phyloP scores from a whole-genome alignment of 306 rosid genomes.

The Heteromeles arbutifolia region DNA sequence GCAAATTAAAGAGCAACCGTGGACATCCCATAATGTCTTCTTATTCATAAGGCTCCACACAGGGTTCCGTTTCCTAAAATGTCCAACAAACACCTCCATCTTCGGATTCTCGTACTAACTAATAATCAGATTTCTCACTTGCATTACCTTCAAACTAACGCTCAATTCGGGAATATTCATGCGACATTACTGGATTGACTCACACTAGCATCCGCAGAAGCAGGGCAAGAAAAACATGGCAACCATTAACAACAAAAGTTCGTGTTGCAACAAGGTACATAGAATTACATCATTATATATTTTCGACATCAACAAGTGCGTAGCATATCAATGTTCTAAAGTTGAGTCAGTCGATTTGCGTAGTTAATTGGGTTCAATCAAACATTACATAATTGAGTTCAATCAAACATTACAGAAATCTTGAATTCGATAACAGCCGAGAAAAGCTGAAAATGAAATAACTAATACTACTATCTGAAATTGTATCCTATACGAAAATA shows the following conservation, averaged over 20 bases:
- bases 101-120: neutral
- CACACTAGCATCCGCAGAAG: neutral
- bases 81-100: neutral
- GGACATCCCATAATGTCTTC: neutral
- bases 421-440: neutral
- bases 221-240: neutral
- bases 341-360: neutral
- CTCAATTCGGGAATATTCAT: neutral
- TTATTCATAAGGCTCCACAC: neutral
- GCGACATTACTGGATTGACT: neutral
- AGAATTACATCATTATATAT: neutral
- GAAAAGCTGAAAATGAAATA: neutral
- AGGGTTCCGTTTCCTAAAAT: neutral
- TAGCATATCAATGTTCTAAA: neutral
- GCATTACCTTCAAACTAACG: neutral
- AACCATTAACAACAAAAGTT: neutral
- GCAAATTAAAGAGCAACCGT: neutral
- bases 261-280: neutral
- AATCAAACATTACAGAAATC: neutral
- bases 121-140: neutral
- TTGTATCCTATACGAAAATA: neutral
- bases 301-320: no score
- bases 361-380: neutral
- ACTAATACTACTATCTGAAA: neutral
- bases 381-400: neutral